These are phyloP conservation scores for Boletus fagicola DNA, from an alignment of 768 basidiomycete species.

Conservation along the genomic window DNA sequence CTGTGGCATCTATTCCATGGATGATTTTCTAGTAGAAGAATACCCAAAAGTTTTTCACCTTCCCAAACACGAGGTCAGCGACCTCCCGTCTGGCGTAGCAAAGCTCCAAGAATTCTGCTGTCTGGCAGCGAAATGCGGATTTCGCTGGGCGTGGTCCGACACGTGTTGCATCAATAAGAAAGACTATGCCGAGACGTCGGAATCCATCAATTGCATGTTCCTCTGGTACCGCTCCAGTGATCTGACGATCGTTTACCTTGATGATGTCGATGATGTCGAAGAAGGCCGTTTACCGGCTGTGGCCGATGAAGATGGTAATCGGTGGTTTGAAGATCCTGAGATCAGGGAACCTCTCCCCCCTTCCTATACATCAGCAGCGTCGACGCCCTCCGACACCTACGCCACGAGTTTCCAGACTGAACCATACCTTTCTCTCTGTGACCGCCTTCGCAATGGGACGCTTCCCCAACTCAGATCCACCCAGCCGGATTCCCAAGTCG, in stretches of 20 bases:
- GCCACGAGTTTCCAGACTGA: background rate
- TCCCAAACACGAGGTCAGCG: background rate
- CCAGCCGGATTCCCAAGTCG: slow-evolving; percentile 24
- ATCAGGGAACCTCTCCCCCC: slow-evolving; percentile 13
- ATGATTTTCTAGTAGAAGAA: background rate
- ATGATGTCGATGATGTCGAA: slow-evolving; percentile 25
- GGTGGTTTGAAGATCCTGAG: slow-evolving; percentile 21
- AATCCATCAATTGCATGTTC: slow-evolving; percentile 33
- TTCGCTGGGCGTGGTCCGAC: slow-evolving; percentile 32
- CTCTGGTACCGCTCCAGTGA: slow-evolving; percentile 27
- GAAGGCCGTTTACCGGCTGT: slow-evolving; percentile 12
- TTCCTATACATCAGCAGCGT: background rate
- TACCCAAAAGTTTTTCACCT: background rate
- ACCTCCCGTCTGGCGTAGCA: slow-evolving; percentile 1
- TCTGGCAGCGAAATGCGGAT: slow-evolving; percentile 27
- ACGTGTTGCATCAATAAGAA: slow-evolving; percentile 31
- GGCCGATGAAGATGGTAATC: background rate
- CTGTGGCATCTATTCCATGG: slow-evolving; percentile 21
- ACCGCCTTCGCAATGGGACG: background rate
- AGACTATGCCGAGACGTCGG: slow-evolving; percentile 24
- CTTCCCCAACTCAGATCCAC: slow-evolving; percentile 7
- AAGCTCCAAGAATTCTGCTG: slow-evolving; percentile 34
- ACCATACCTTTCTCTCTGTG: slow-evolving; percentile 8
- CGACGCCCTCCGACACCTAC: slow-evolving; percentile 3
- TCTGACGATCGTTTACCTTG: slow-evolving; percentile 30